Evolutionary conservation across 78 protist species (phyloP).

Genomic region (Dictyostelium firmibasis): DNA sequence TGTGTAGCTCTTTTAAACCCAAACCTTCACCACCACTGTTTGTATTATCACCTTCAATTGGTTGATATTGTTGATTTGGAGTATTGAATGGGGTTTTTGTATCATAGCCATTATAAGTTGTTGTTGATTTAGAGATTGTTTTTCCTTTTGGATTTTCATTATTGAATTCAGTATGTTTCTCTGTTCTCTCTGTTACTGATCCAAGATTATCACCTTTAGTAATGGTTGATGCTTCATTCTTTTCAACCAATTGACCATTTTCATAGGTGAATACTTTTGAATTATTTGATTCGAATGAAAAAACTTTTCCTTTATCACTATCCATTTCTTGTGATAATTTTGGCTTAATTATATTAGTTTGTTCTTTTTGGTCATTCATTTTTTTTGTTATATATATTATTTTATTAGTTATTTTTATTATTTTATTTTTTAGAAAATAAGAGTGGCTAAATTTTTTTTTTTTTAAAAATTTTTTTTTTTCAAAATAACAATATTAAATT

Average conservation of each 20-base stretch:
- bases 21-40: neutral
- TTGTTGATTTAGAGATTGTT: neutral
- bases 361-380: conserved; percentile 1
- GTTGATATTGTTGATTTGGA: neutral
- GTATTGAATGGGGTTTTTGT: conserved; percentile 18
- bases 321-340: neutral
- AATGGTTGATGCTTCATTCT: neutral
- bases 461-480: too few species aligned
- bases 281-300: conserved; percentile 3
- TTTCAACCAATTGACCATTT: conserved; percentile 13
- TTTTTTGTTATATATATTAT: neutral
- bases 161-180: neutral
- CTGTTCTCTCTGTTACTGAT: neutral
- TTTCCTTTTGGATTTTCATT: neutral
- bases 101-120: neutral
- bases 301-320: neutral
- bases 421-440: too few species aligned
- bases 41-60: neutral
- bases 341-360: neutral
- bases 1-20: neutral
- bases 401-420: neutral
- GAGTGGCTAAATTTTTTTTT: too few species aligned
- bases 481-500: too few species aligned
- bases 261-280: neutral
- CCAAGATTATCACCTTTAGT: neutral